Base-by-base conservation (phyloP, 2,329 filamentous ascomycete species). In the Raffaelea albimanens region DNA sequence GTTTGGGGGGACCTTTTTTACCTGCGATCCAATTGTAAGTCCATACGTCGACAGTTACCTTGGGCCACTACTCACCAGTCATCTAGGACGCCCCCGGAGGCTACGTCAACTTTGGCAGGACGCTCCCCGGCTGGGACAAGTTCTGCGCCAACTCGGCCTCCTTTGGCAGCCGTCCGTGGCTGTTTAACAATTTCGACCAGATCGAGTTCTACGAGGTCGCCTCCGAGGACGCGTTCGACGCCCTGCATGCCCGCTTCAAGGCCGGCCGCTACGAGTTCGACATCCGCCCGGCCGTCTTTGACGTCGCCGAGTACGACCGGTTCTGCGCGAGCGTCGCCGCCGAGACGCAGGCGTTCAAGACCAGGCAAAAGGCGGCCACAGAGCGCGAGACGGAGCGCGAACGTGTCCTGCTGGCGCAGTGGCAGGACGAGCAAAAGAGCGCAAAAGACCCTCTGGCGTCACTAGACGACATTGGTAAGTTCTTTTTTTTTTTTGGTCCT, bases 241-340 rank as follows among this genome's bases (percentile, higher is more conserved):
- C 34, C 5, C 5, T 19, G 8, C 8, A n/a, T 16, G 34, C 34
- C 1, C 41, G 22, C 19, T 80, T 76, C 56, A 61, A 68, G 22
- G 67, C 67, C n/a, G 76, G 75, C 0, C 59, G 65, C 40, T 80
- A 76, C 50, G 34, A 38, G 5, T 38, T 38, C 14, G 34, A 38
- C 13, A 38, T n/a, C 14, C 13, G 7, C 5, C 14, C 13, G 8
- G 34, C 7, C 18, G 63, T 66, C 20, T 78, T 79, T 50, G 75
- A 79, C 50, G 77, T 80, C 19, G 33, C 21, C 22, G 19, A 4
- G 4, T 19, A 36, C 45, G n/a, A 42, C 18, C 18, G 29, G 14
- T 34, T 25, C 45, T 46, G 19, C 25, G 25, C 25, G 7, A 29
- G 25, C 25, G 25, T 29, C 25, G 25, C 25, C 25, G 25, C 25